Evolutionary conservation across 2,329 filamentous ascomycete genomes (phyloP).

Genomic region (Aurifilum marmelostoma): DNA sequence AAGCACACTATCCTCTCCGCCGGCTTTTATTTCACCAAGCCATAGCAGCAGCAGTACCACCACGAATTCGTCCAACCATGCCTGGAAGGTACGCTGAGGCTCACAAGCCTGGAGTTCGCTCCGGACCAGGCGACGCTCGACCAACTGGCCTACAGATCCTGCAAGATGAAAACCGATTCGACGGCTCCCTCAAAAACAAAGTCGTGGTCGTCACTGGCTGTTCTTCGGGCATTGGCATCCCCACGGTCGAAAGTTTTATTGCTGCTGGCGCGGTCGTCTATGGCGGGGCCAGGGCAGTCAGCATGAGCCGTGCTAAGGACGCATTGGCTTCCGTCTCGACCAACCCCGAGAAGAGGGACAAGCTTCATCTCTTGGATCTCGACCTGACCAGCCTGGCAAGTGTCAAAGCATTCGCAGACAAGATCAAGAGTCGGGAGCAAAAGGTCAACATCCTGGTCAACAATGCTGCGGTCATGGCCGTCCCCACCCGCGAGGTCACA

Average conservation of each 20-base stretch:
- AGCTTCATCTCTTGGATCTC: constrained; percentile 41
- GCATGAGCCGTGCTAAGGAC: constrained; percentile 41
- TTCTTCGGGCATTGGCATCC: constrained; percentile 45
- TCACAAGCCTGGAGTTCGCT: constrained; percentile 27
- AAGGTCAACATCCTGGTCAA: constrained; percentile 41
- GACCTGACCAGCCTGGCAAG: constrained; percentile 38
- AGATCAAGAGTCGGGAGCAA: constrained; percentile 34
- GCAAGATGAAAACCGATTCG: constrained; percentile 39
- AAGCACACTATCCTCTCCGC: neutral
- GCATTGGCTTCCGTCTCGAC: constrained; percentile 37
- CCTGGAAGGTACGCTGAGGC: constrained; percentile 29
- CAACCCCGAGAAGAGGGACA: constrained; percentile 24
- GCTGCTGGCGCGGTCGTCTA: constrained; percentile 49
- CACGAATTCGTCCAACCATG: constrained; percentile 4
- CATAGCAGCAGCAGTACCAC: neutral
- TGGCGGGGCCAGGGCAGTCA: constrained; percentile 44
- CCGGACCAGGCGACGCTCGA: constrained; percentile 41
- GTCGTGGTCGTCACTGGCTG: constrained; percentile 46
- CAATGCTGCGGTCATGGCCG: constrained; percentile 50
- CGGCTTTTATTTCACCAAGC: too few relatives aligned
- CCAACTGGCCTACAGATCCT: constrained; percentile 43
- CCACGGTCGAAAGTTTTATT: constrained; percentile 45
- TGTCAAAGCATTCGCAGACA: constrained; percentile 39
- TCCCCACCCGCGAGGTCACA: constrained; percentile 39
- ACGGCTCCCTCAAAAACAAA: constrained; percentile 41